Conservation (phyloP, 139 green algal genomes). For the Coelastrella sp. region DNA sequence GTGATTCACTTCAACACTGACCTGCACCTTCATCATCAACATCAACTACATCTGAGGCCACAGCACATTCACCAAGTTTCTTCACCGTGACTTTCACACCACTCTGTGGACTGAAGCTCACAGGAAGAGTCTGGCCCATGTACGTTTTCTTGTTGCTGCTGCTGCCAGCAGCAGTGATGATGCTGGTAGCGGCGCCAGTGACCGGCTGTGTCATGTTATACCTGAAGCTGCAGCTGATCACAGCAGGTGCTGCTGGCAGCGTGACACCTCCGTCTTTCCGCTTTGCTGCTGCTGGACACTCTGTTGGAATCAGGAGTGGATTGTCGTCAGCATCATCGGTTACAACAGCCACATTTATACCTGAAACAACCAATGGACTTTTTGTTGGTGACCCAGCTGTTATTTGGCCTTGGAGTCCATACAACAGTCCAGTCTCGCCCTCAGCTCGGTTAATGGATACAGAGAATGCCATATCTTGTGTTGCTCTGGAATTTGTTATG, state of each 20-base stretch:
- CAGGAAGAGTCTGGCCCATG: background rate
- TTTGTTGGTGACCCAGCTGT: background rate
- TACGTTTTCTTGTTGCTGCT: background rate
- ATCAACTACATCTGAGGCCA: background rate
- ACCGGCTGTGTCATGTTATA: background rate
- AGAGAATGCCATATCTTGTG: background rate
- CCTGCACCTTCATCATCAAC: too few species aligned
- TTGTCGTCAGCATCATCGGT: background rate
- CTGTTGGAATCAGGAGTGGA: background rate
- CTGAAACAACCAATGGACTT: background rate
- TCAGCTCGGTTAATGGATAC: background rate
- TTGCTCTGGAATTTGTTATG: background rate
- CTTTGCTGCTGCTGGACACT: background rate
- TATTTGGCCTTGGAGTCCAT: background rate
- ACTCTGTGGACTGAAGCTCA: background rate
- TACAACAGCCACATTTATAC: background rate
- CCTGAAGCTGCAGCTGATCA: constrained; percentile 3
- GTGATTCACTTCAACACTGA: background rate
- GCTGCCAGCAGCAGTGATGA: background rate
- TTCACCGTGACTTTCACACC: background rate
- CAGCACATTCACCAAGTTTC: constrained; percentile 8
- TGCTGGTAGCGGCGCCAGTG: background rate
- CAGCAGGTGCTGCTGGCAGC: background rate
- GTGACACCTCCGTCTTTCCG: background rate
- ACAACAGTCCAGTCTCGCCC: background rate